Base-by-base conservation (phyloP, 23 red algal species). In the Gracilaria gracilis region DNA sequence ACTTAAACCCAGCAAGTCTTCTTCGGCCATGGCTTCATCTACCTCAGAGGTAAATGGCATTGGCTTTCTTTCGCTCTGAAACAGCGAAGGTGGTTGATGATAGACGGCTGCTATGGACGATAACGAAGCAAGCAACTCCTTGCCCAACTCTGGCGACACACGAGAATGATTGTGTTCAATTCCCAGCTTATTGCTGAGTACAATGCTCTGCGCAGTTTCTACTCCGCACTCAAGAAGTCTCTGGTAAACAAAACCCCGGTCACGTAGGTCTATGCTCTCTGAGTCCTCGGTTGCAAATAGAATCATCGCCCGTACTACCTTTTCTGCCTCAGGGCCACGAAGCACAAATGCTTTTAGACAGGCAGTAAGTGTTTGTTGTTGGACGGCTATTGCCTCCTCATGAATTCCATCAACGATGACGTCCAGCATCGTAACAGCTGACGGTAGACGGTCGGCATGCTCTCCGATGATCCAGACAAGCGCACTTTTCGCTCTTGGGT, bases 391-490 rank as follows among this genome's bases (percentile, higher is more conserved):
- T 14, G 88, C 65, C 75, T 98, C 96, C 32, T 89, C 90, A 47
- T 78, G 39, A 32, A 98, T 88, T 19, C 54, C 83, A 9, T 93
- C 90, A 33, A 67, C 83, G 12, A 90, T 77, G 29, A 86, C 87
- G 21, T 89, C 57, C 16, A 95, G 83, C 73, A 86, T 85, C 35
- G 59, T 9, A 55, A 93, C 75, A 44, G 88, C 70, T 31, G 48
- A 69, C 4, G 75, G 84, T 11, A 87, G 47, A 23, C 50, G 38
- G 21, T 84, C 81, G 3, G 93, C 96, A 87, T 95, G 92, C 75
- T 95, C 96, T 9, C 96, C 96, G 24, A 98, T 67, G 57, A 98
- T 95, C 96, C 96, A 98, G 29, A 95, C 81, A 59, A 98, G 78
- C 0, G 96, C 85, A 31, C 87, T 78, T 53, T 90, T 88, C 38